Conservation (phyloP, 306 rosid species). For the Alnus rubra region DNA sequence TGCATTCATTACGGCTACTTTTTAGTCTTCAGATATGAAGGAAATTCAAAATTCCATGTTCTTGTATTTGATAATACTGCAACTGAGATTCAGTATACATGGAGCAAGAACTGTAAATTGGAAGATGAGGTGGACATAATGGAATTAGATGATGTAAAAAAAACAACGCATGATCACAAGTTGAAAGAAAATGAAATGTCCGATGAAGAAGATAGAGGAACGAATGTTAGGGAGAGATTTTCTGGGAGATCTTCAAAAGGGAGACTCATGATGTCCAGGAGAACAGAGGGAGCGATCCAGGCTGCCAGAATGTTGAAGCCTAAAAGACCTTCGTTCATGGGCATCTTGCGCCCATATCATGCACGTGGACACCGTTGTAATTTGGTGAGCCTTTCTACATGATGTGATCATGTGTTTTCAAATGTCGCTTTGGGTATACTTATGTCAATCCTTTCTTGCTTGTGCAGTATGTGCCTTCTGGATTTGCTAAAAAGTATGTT, state of each 20-base stretch:
- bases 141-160: not conserved
- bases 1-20: too few relatives aligned
- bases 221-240: not conserved
- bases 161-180: too few relatives aligned
- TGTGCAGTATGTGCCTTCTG: conserved; percentile 16
- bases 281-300: not conserved
- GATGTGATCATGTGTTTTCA: not conserved
- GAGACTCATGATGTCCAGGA: not conserved
- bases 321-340: conserved; percentile 6
- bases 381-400: conserved; percentile 11
- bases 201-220: not conserved
- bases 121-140: too few relatives aligned
- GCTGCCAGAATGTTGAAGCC: conserved; percentile 7
- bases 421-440: not conserved
- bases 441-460: not conserved
- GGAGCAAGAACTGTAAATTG: not conserved
- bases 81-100: too few relatives aligned
- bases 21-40: too few relatives aligned
- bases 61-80: too few relatives aligned
- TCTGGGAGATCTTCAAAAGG: not conserved
- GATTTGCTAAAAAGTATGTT: conserved; percentile 21
- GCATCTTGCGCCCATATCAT: not conserved
- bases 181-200: not conserved
- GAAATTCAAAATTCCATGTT: too few relatives aligned
- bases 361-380: not conserved